These are phyloP conservation scores for Cymbopogon flexuosus DNA, from an alignment of 202 grass and related monocot species.

Conservation along the genomic window DNA sequence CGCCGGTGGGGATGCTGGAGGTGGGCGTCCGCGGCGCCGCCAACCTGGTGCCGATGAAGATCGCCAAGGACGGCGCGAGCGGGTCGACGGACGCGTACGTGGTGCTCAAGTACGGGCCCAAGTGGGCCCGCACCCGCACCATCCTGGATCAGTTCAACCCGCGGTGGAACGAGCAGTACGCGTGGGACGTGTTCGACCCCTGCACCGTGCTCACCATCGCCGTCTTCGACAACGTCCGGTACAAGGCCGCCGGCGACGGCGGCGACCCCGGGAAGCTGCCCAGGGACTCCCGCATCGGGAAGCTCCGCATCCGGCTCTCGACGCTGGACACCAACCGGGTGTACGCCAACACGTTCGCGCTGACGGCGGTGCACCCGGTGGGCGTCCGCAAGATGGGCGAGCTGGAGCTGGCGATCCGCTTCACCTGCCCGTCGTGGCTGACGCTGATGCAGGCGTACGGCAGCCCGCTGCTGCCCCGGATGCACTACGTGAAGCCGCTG, in stretches of 20 bases:
- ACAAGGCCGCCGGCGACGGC: slow-evolving; percentile 27
- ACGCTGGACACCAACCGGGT: slow-evolving; percentile 86
- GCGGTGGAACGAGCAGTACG: slow-evolving; percentile 96
- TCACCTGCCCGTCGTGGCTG: slow-evolving; percentile 87
- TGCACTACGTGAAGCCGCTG: slow-evolving; percentile 96
- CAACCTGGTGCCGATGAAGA: slow-evolving; percentile 94
- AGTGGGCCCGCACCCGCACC: slow-evolving; percentile 93
- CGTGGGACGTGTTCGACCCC: slow-evolving; percentile 97
- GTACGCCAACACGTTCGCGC: slow-evolving; percentile 57
- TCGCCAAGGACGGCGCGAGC: slow-evolving; percentile 67
- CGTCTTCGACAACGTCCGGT: slow-evolving; percentile 90
- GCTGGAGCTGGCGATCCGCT: slow-evolving; percentile 86
- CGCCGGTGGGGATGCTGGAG: slow-evolving; percentile 82
- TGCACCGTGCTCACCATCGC: slow-evolving; percentile 95
- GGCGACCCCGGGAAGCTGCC: neutral
- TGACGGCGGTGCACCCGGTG: slow-evolving; percentile 65
- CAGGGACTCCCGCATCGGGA: slow-evolving; percentile 64
- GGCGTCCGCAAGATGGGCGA: slow-evolving; percentile 98
- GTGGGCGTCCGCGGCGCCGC: slow-evolving; percentile 77
- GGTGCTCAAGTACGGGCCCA: slow-evolving; percentile 90
- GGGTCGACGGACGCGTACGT: slow-evolving; percentile 91
- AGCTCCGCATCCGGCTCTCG: slow-evolving; percentile 82
- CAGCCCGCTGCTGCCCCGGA: slow-evolving; percentile 76
- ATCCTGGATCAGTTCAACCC: slow-evolving; percentile 97
- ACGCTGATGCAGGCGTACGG: slow-evolving; percentile 80